Percentiles rank a stretch among this genome's conserved stretches.
phyloP scores from a whole-genome alignment of 2,329 filamentous ascomycete genomes.

The Colletotrichum spaethianum region DNA sequence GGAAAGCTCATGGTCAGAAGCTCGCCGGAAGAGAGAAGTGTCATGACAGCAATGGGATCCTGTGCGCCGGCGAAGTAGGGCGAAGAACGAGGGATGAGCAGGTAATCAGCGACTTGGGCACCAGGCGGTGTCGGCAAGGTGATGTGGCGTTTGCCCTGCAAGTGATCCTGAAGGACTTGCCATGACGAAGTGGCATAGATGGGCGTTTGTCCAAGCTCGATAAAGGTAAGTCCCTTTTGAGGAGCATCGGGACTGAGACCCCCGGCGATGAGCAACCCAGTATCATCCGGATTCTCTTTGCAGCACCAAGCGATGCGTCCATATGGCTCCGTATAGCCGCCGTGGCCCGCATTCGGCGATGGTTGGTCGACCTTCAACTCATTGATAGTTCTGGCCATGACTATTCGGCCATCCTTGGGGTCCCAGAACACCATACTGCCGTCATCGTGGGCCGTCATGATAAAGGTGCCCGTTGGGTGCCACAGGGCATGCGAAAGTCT shows the following conservation, averaged over 20 bases:
- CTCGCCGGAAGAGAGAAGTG: conserved; percentile 87
- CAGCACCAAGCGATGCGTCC: conserved; percentile 91
- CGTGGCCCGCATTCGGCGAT: conserved; percentile 62
- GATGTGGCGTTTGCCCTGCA: conserved; percentile 81
- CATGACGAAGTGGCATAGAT: conserved; percentile 93
- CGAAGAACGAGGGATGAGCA: conserved; percentile 84
- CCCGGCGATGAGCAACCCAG: conserved; percentile 87
- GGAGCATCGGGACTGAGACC: conserved; percentile 78
- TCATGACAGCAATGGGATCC: conserved; percentile 89
- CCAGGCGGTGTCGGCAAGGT: conserved; percentile 83
- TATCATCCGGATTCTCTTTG: conserved; percentile 94
- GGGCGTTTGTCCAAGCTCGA: conserved; percentile 91
- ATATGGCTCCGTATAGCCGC: conserved; percentile 80
- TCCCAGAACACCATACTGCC: conserved; percentile 96
- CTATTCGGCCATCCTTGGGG: conserved; percentile 84
- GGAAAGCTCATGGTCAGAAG: conserved; percentile 92
- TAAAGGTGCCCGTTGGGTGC: conserved; percentile 94
- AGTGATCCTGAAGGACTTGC: conserved; percentile 84
- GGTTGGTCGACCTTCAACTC: conserved; percentile 82
- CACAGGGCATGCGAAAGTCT: conserved; percentile 87
- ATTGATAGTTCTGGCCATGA: conserved; percentile 86
- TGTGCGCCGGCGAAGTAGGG: conserved; percentile 91
- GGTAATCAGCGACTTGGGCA: conserved; percentile 84
- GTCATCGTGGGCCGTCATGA: conserved; percentile 90
- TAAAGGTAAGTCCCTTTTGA: conserved; percentile 85